phyloP scores from a whole-genome alignment of 257 asterid species.

The Scutellaria minor region DNA sequence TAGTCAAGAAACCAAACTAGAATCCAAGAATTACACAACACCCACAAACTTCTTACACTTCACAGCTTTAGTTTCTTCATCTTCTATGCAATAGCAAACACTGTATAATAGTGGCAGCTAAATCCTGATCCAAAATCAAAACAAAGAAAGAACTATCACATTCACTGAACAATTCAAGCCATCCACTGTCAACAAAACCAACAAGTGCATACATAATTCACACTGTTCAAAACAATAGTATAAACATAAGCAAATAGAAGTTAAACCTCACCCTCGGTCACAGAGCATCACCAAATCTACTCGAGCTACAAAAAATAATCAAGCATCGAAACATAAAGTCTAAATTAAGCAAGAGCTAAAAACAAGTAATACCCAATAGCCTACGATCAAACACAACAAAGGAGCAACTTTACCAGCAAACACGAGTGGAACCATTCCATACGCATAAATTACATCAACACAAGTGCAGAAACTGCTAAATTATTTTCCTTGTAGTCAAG shows the following conservation, averaged over 20 bases:
- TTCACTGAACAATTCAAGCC: not conserved
- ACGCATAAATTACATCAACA: constrained; percentile 20
- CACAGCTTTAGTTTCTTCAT: too few species aligned
- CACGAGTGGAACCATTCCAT: not conserved
- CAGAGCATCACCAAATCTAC: too few species aligned
- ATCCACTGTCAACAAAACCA: not conserved
- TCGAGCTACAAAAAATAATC: too few species aligned
- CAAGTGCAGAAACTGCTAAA: constrained; percentile 9
- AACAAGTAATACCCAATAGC: not conserved
- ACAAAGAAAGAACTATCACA: not conserved
- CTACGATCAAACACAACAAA: not conserved
- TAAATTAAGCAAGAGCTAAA: too few species aligned
- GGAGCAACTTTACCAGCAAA: not conserved
- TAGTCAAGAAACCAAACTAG: not conserved
- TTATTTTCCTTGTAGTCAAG: not conserved
- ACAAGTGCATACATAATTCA: not conserved
- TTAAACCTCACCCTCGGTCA: not conserved
- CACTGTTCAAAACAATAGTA: not conserved
- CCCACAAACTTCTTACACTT: not conserved
- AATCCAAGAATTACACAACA: not conserved
- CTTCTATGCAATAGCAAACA: constrained; percentile 1
- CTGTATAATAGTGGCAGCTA: not conserved
- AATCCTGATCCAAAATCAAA: not conserved
- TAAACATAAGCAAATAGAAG: not conserved
- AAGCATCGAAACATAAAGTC: too few species aligned